phyloP scores from a whole-genome alignment of 371 early-diverging fungal genomes.

The Syncephalastrum monosporum region DNA sequence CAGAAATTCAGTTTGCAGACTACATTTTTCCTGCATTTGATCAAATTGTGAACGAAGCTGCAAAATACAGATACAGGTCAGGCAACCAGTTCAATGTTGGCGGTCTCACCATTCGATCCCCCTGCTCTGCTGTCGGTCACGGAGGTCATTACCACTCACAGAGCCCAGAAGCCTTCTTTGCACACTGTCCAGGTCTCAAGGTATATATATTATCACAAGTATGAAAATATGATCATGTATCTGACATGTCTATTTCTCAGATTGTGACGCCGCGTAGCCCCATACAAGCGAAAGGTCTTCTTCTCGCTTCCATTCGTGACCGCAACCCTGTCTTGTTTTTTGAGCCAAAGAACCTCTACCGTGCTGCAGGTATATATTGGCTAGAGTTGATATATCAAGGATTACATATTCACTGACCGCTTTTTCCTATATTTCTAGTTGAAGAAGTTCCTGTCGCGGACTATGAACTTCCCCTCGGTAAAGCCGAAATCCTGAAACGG shows the following conservation, averaged over 20 bases:
- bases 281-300: conserved; percentile 95
- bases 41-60: conserved; percentile 98
- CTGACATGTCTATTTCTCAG: conserved; percentile 21
- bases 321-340: conserved; percentile 94
- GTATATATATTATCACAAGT: conserved; percentile 20
- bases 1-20: conserved; percentile 98
- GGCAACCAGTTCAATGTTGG: conserved; percentile 92
- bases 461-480: conserved; percentile 89
- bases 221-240: not conserved
- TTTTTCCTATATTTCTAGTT: conserved; percentile 47
- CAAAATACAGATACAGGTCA: conserved; percentile 95
- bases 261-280: conserved; percentile 94
- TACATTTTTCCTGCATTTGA: conserved; percentile 98
- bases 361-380: conserved; percentile 71
- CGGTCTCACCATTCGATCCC: conserved; percentile 90
- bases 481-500: conserved; percentile 89
- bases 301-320: conserved; percentile 91
- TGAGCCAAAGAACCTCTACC: conserved; percentile 97
- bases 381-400: not conserved
- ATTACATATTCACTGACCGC: not conserved
- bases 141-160: conserved; percentile 98
- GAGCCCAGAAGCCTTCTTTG: conserved; percentile 94
- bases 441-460: conserved; percentile 96
- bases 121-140: conserved; percentile 96
- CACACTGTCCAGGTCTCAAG: conserved; percentile 95